Evolutionary conservation across 2,329 filamentous ascomycete genomes (phyloP), one percentile per base, ranked within the genome.

Genomic region (Fusarium proliferatum): DNA sequence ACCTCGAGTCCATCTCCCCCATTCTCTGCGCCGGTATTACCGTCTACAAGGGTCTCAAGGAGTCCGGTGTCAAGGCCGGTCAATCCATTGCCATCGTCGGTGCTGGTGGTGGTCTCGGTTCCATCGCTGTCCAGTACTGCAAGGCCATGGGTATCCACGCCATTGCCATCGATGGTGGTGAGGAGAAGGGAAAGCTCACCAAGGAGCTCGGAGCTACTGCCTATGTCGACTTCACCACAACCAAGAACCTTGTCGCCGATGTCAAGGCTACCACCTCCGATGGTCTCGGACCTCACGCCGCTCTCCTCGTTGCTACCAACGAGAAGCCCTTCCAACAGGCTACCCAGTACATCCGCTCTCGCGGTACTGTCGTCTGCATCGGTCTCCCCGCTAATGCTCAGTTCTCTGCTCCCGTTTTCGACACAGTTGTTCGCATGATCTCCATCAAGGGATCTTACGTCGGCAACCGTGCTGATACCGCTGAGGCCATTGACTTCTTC

Each of bases 301-400:
- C 96, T 70, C 87, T 98, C 75, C 88, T 98, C 49, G 90, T 98
- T 69, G 95, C 96, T 70, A 95, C 94, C 59, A 89, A 87, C 77
- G 95, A 98, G 88, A 94, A 92, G 87, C 96, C 96, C 61, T 98
- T 98, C 91, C 94, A 97, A 86, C 95, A 98, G 86, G 96, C 96
- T 46, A 91, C 94, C 53, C 91, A 89, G 83, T 97, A 98, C 84
- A 92, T 97, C 71, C 93, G 96, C 68, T 89, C 94, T 63, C 90
- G 91, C 69, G 96, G 96, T 67, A 89, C 90, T 43, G 93, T 98
- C 79, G 89, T 98, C 72, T 96, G 94, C 84, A 96, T 98, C 79
- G 96, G 95, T 79, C 87, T 98, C 33, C 96, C 96, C 9, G 92
- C 93, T 42, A 88, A 91, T 73, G 95, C 95, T 5, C 93, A 88